Evolutionary conservation across 495 filamentous ascomycete species (phyloP), one percentile per base, ranked within the genome.

Genomic region (Rhypophila decipiens): DNA sequence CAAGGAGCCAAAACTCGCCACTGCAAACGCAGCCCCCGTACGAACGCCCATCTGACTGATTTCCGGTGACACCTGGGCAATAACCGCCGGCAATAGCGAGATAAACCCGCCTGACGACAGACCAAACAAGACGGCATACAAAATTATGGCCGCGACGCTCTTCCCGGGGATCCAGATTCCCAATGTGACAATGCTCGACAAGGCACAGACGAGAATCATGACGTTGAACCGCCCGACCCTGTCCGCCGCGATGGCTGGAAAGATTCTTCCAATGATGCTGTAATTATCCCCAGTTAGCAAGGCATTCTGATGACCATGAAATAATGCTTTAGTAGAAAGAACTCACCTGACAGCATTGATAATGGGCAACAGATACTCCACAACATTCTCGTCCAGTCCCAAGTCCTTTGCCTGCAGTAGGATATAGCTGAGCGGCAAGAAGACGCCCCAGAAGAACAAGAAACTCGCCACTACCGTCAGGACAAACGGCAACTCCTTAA

Each of bases 81-180:
- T 61, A 11, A 85, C 65, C 0, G 64, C 47, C 0, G 81, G 77
- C 0, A 68, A 67, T 3, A 89, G 66, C 0, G 78, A 81, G 43
- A 90, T 79, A 57, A 83, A 86, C 3, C 83, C 82, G 5, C 87
- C 86, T 1, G 83, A 85, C 12, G 76, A 71, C 59, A 90, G 87
- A 1, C 87, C 87, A 59, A 84, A 90, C 0, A 88, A 54, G 1
- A 74, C 75, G 3, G 77, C 74, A 64, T 84, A 88, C 12, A 79
- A 61, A 45, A 91, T 82, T 34, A 79, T 78, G 1, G 83, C 72
- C 1, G 73, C 79, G 38, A 82, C 84, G 27, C 68, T 68, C 1
- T 65, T 65, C 82, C 84, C 4, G 18, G 44, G 85, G 4, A 89
- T 69, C 82, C 85, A 88, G 0, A 89, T 68, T 10, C 77, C 83